Percentiles rank a stretch among this genome's conserved stretches.
These are phyloP conservation scores for Herpotrichia juniperi DNA, from an alignment of 2,329 filamentous ascomycete genomes.

Conservation along the genomic window DNA sequence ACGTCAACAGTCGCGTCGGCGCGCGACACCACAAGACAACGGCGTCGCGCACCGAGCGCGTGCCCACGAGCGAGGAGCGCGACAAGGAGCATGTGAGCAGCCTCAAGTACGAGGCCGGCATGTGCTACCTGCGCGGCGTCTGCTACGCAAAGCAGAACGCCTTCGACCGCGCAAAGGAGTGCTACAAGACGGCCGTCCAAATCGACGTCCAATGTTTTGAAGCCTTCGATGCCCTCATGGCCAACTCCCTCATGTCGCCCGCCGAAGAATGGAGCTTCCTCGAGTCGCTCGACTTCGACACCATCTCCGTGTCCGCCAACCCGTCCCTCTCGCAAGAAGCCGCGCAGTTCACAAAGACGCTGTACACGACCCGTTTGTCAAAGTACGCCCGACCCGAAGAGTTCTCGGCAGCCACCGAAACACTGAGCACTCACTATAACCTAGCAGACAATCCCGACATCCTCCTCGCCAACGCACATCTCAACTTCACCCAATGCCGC, in stretches of 20 bases:
- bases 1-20: slow-evolving; percentile 58
- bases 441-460: slow-evolving; percentile 87
- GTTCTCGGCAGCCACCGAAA: slow-evolving; percentile 86
- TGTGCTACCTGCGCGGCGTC: slow-evolving; percentile 93
- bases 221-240: slow-evolving; percentile 96
- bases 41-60: slow-evolving; percentile 55
- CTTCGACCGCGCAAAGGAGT: slow-evolving; percentile 95
- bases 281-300: slow-evolving; percentile 87
- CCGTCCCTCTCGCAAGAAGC: slow-evolving; percentile 78
- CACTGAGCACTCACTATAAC: slow-evolving; percentile 90
- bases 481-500: slow-evolving; percentile 92
- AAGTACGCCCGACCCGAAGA: slow-evolving; percentile 90
- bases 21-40: slow-evolving; percentile 48
- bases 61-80: slow-evolving; percentile 65
- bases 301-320: slow-evolving; percentile 71
- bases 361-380: slow-evolving; percentile 93
- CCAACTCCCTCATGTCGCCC: slow-evolving; percentile 88
- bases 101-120: slow-evolving; percentile 89
- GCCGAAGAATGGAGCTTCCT: slow-evolving; percentile 91
- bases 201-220: slow-evolving; percentile 99
- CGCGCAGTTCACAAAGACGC: slow-evolving; percentile 90
- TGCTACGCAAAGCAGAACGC: slow-evolving; percentile 98
- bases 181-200: slow-evolving; percentile 95
- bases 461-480: slow-evolving; percentile 85
- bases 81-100: slow-evolving; percentile 74